These are phyloP conservation scores for Juncus inflexus DNA, from an alignment of 176 grass and related monocot species.

Conservation along the genomic window DNA sequence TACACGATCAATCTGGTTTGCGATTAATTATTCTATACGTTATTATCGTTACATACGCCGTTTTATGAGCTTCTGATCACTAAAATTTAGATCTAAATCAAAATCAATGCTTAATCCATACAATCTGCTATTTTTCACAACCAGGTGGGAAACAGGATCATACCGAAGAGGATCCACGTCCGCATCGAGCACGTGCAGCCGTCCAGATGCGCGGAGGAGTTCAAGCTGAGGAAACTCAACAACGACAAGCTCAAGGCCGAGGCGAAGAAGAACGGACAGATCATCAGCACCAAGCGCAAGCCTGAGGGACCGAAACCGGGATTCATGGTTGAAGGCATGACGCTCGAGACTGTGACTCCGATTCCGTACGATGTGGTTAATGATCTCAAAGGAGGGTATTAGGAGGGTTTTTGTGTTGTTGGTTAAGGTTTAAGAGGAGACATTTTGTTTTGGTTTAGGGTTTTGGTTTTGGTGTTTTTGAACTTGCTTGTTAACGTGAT, in stretches of 20 bases:
- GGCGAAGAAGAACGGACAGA: constrained; percentile 69
- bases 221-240: constrained; percentile 63
- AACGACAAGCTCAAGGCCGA: constrained; percentile 80
- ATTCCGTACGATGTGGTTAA: constrained; percentile 97
- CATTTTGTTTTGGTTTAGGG: constrained; percentile 27
- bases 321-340: constrained; percentile 79
- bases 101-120: neutral
- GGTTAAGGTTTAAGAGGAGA: constrained; percentile 10
- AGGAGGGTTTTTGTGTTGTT: constrained; percentile 28
- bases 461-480: constrained; percentile 27
- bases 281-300: constrained; percentile 92
- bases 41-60: too few species aligned
- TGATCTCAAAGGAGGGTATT: constrained; percentile 97
- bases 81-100: too few species aligned
- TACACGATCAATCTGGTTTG: too few species aligned
- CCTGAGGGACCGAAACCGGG: constrained; percentile 74
- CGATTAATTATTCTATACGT: too few species aligned
- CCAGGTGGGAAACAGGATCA: constrained; percentile 69
- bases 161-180: constrained; percentile 86
- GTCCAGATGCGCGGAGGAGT: constrained; percentile 73
- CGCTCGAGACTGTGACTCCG: constrained; percentile 71
- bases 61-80: too few species aligned
- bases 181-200: constrained; percentile 86
- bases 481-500: constrained; percentile 23
- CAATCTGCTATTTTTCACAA: neutral